Conservation (phyloP, 768 basidiomycete genomes). For the Rubroboletus pulcherrimus region DNA sequence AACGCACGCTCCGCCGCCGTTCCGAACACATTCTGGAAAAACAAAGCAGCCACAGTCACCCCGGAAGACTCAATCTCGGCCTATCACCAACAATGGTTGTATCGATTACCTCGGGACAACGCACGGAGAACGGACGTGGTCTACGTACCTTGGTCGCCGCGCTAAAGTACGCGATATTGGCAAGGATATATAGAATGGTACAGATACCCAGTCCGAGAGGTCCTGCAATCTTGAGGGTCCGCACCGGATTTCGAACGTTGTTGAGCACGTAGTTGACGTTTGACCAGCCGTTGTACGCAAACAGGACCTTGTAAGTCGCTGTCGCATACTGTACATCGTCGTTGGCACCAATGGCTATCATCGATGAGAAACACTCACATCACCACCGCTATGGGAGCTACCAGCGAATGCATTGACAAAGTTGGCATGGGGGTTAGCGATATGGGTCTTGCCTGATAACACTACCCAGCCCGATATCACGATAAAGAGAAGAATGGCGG, state of each 20-base stretch:
- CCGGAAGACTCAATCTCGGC: conserved; percentile 45
- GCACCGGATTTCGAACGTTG: conserved; percentile 50
- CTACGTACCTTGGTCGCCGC: conserved; percentile 21
- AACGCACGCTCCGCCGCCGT: conserved; percentile 47
- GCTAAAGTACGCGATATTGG: conserved; percentile 57
- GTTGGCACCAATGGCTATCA: neutral
- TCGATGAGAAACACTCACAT: conserved; percentile 24
- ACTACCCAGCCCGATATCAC: conserved; percentile 60
- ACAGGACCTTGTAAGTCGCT: conserved; percentile 56
- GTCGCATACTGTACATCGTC: conserved; percentile 47
- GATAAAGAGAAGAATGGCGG: conserved; percentile 49
- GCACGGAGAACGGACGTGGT: too few species aligned
- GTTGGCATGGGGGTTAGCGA: conserved; percentile 55
- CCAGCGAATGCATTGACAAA: conserved; percentile 57
- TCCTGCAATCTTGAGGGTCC: conserved; percentile 59
- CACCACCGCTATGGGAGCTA: conserved; percentile 49
- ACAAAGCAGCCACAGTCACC: conserved; percentile 55
- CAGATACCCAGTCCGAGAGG: conserved; percentile 55
- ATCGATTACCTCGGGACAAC: neutral
- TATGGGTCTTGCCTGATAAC: conserved; percentile 51
- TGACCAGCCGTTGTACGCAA: conserved; percentile 49
- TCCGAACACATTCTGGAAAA: conserved; percentile 60
- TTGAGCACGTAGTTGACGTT: conserved; percentile 50
- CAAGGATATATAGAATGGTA: conserved; percentile 48
- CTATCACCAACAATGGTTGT: conserved; percentile 11